A percentile compares a stretch with the other conserved stretches of the same genome.
Evolutionary conservation across 1,139 yeast genomes (phyloP).

Genomic region (Nakaseomyces nivariensis): DNA sequence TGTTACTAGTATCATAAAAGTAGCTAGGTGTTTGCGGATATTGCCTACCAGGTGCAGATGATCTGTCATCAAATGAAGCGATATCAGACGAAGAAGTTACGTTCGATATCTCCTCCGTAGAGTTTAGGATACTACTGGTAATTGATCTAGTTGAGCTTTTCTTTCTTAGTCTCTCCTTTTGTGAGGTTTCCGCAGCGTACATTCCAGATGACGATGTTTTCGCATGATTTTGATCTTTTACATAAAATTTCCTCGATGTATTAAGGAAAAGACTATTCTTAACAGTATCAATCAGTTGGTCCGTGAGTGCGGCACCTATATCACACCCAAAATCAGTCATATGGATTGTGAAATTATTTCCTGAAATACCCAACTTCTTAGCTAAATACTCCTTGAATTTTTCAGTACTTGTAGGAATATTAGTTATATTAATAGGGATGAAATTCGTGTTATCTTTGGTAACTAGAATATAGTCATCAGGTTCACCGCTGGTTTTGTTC

Average conservation of each 20-base stretch:
- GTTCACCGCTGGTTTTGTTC: slow-evolving; percentile 9
- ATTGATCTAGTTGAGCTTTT: slow-evolving; percentile 23
- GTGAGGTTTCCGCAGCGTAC: slow-evolving; percentile 10
- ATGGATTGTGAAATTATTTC: slow-evolving; percentile 43
- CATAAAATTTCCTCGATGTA: slow-evolving; percentile 36
- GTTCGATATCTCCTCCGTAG: slow-evolving; percentile 24
- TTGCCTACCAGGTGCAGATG: slow-evolving; percentile 17
- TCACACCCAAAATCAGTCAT: slow-evolving; percentile 62
- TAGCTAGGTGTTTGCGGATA: slow-evolving; percentile 30
- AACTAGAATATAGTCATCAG: slow-evolving; percentile 37
- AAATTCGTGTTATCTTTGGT: slow-evolving; percentile 52
- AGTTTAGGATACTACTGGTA: slow-evolving; percentile 17
- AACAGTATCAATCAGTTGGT: slow-evolving; percentile 39
- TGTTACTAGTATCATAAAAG: slow-evolving; percentile 18
- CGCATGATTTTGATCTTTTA: slow-evolving; percentile 32
- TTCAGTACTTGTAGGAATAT: slow-evolving; percentile 25
- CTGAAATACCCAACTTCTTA: slow-evolving; percentile 35
- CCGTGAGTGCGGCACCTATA: slow-evolving; percentile 53
- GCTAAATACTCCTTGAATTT: slow-evolving; percentile 35
- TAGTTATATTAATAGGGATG: slow-evolving; percentile 37
- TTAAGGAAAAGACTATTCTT: slow-evolving; percentile 30
- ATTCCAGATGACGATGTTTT: slow-evolving; percentile 11
- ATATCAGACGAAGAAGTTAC: slow-evolving; percentile 26
- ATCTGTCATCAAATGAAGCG: slow-evolving; percentile 25
- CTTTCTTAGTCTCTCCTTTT: slow-evolving; percentile 14